A percentile compares a stretch with the other conserved stretches of the same genome.
Evolutionary conservation across 2,329 filamentous ascomycete genomes (phyloP).

Genomic region (Fusarium sarcochroum): DNA sequence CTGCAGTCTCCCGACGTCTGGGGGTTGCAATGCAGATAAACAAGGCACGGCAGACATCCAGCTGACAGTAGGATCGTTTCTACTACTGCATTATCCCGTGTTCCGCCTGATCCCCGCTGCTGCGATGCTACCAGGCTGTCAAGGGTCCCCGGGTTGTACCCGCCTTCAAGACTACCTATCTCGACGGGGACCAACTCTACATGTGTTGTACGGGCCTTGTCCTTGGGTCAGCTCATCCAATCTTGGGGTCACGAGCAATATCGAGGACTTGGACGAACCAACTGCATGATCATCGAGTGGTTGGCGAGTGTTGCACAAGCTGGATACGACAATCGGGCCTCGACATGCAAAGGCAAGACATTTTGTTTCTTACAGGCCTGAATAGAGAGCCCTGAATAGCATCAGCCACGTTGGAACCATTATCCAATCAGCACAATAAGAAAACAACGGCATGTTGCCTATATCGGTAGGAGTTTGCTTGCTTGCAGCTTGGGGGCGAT

Average conservation of each 20-base stretch:
- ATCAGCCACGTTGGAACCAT: conserved; percentile 19
- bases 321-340: conserved; percentile 26
- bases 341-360: conserved; percentile 20
- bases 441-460: conserved; percentile 20
- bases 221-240: not conserved
- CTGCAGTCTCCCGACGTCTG: conserved; percentile 30
- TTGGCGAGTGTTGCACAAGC: conserved; percentile 29
- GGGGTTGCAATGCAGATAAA: conserved; percentile 3
- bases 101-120: conserved; percentile 9
- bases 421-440: conserved; percentile 21
- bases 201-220: conserved; percentile 14
- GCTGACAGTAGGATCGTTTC: conserved; percentile 31
- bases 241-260: not conserved
- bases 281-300: not conserved
- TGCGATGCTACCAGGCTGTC: conserved; percentile 20
- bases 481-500: conserved; percentile 35
- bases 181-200: conserved; percentile 12
- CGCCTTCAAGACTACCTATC: conserved; percentile 7
- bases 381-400: conserved; percentile 29
- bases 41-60: conserved; percentile 10
- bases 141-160: conserved; percentile 5
- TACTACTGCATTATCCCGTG: conserved; percentile 29
- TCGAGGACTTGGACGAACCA: not conserved
- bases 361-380: conserved; percentile 22
- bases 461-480: conserved; percentile 22